Conservation (phyloP, 345 rosid species). For the Heritiera littoralis region DNA sequence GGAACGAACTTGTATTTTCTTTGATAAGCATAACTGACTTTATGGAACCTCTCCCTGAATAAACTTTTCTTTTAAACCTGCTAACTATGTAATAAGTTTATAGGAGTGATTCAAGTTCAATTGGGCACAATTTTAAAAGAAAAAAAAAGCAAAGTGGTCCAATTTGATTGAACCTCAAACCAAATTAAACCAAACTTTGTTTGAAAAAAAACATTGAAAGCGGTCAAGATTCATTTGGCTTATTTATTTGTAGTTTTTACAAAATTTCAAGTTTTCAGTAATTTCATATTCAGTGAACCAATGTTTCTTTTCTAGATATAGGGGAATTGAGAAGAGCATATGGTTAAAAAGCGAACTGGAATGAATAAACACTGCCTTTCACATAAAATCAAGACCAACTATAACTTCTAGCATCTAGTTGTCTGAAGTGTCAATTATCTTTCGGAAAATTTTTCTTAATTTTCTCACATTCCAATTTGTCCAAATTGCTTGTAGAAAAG, state of each 20-base stretch:
- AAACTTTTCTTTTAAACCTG: not conserved
- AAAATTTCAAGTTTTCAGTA: not conserved
- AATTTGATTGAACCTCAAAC: conserved; percentile 2
- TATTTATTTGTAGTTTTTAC: not conserved
- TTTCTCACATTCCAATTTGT: not conserved
- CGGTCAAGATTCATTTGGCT: not conserved
- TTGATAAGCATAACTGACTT: not conserved
- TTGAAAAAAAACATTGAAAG: not conserved
- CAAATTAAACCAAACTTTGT: not conserved
- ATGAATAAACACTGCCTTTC: not conserved
- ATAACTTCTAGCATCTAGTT: not conserved
- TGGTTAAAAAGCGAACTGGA: not conserved
- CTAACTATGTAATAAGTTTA: not conserved
- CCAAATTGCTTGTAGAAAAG: not conserved
- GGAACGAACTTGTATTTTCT: not conserved
- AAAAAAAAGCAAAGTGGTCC: not conserved
- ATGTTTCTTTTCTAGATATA: not conserved
- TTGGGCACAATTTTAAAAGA: not conserved
- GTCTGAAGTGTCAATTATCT: not conserved
- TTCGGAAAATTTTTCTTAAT: not conserved
- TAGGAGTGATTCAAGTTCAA: not conserved
- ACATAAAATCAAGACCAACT: not conserved
- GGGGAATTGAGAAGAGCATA: not conserved
- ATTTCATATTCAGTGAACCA: not conserved
- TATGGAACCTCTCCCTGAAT: not conserved